phyloP scores from a whole-genome alignment of 2,329 filamentous ascomycete genomes.

The Botryotinia narcissicola region DNA sequence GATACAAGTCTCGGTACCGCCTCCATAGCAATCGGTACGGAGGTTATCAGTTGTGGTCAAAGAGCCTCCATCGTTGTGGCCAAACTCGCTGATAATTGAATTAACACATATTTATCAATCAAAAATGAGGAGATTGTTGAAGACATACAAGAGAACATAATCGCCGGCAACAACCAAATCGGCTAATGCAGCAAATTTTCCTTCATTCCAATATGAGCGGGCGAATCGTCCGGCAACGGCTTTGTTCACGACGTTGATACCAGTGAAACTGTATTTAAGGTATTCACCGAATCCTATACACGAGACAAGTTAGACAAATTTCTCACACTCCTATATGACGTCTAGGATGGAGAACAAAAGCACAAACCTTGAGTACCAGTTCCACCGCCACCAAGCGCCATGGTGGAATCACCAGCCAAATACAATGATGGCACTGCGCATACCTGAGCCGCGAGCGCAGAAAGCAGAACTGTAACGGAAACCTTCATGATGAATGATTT shows the following conservation, averaged over 20 bases:
- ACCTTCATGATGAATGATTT: conserved; percentile 11
- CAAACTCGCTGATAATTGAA: conserved; percentile 43
- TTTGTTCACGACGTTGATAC: conserved; percentile 56
- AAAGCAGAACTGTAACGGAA: conserved; percentile 1
- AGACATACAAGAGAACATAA: conserved; percentile 52
- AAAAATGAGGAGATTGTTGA: not conserved
- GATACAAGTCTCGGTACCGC: conserved; percentile 47
- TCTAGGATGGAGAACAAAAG: conserved; percentile 10
- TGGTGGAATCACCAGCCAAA: conserved; percentile 61
- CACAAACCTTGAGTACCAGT: conserved; percentile 43
- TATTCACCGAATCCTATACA: conserved; percentile 60
- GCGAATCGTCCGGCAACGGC: conserved; percentile 66
- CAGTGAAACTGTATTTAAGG: conserved; percentile 49
- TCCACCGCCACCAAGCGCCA: conserved; percentile 50
- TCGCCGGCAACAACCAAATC: conserved; percentile 39
- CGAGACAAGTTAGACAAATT: not conserved
- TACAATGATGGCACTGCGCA: conserved; percentile 45
- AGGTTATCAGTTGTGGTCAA: conserved; percentile 55
- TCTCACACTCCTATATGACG: not conserved
- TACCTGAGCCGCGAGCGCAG: conserved; percentile 9
- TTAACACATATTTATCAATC: not conserved
- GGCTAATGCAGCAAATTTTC: conserved; percentile 59
- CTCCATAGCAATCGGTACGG: conserved; percentile 53
- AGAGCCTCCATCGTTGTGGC: conserved; percentile 66
- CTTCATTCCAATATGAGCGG: conserved; percentile 64